Percentiles rank a stretch among this genome's conserved stretches.
phyloP scores from a whole-genome alignment of 1,284 basidiomycete species.

The Trichosporon sp. region DNA sequence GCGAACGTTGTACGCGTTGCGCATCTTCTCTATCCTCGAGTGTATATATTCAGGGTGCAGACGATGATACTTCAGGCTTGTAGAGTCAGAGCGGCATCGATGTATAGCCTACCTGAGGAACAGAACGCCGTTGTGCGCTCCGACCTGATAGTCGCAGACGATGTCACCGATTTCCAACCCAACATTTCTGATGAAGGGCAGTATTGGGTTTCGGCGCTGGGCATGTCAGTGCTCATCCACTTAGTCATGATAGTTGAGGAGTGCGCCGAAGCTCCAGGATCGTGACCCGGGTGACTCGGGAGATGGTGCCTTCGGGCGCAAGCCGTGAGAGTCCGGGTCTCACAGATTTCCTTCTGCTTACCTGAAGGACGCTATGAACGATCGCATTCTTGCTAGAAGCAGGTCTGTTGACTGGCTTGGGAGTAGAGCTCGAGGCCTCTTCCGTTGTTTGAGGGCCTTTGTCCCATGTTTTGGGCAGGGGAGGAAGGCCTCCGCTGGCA shows the following conservation, averaged over 20 bases:
- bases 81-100: not conserved
- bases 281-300: too few species aligned
- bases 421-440: not conserved
- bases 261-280: too few species aligned
- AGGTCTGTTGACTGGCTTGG: slow-evolving; percentile 31
- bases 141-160: slow-evolving; percentile 89
- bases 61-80: slow-evolving; percentile 86
- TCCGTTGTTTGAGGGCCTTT: not conserved
- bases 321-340: not conserved
- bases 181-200: slow-evolving; percentile 77
- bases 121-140: slow-evolving; percentile 84
- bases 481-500: slow-evolving; percentile 19
- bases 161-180: slow-evolving; percentile 95
- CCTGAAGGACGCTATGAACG: slow-evolving; percentile 62
- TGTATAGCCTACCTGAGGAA: slow-evolving; percentile 65
- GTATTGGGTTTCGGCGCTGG: slow-evolving; percentile 80
- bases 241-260: not conserved
- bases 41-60: slow-evolving; percentile 97
- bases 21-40: slow-evolving; percentile 78
- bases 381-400: slow-evolving; percentile 53
- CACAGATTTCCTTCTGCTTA: slow-evolving; percentile 34
- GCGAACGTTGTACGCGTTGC: slow-evolving; percentile 71
- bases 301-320: too few species aligned
- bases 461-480: slow-evolving; percentile 4
- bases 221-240: not conserved